Evolutionary conservation across 1,284 basidiomycete species (phyloP).

Genomic region (Sparassis latifolia): DNA sequence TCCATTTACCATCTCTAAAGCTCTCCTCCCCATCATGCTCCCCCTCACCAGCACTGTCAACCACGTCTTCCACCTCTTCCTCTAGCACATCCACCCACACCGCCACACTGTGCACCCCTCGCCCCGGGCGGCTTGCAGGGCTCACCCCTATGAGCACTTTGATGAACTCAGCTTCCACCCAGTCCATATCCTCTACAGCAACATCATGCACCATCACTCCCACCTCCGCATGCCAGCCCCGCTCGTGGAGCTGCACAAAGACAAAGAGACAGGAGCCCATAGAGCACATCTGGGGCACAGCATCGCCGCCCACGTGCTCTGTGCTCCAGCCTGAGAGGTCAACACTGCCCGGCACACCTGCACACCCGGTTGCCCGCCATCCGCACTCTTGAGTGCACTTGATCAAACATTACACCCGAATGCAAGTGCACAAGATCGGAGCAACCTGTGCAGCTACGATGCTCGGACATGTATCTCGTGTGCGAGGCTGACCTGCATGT

Average conservation of each 20-base stretch:
- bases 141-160: slow-evolving; percentile 42
- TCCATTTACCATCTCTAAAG: slow-evolving; percentile 4
- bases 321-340: slow-evolving; percentile 11
- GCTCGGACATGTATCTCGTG: slow-evolving; percentile 64
- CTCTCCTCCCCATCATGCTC: slow-evolving; percentile 77
- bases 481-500: slow-evolving; percentile 60
- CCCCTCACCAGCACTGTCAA: slow-evolving; percentile 87
- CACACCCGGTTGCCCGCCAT: neutral
- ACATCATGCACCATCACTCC: slow-evolving; percentile 25
- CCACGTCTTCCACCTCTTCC: slow-evolving; percentile 63
- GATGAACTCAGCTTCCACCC: slow-evolving; percentile 18
- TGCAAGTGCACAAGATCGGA: slow-evolving; percentile 55
- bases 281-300: too few relatives aligned
- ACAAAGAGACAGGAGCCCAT: too few relatives aligned
- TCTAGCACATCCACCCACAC: slow-evolving; percentile 87
- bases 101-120: slow-evolving; percentile 84
- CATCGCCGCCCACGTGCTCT: slow-evolving; percentile 11
- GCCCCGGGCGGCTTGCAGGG: slow-evolving; percentile 70
- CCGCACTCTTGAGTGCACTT: neutral
- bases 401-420: slow-evolving; percentile 69
- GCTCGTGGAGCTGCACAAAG: slow-evolving; percentile 3
- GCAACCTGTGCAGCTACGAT: slow-evolving; percentile 72
- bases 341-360: slow-evolving; percentile 43
- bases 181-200: slow-evolving; percentile 22
- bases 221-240: slow-evolving; percentile 2